Percentiles rank a stretch among this genome's conserved stretches.
Evolutionary conservation across 331 rosid genomes (phyloP).

Genomic region (Spiraea crenata): DNA sequence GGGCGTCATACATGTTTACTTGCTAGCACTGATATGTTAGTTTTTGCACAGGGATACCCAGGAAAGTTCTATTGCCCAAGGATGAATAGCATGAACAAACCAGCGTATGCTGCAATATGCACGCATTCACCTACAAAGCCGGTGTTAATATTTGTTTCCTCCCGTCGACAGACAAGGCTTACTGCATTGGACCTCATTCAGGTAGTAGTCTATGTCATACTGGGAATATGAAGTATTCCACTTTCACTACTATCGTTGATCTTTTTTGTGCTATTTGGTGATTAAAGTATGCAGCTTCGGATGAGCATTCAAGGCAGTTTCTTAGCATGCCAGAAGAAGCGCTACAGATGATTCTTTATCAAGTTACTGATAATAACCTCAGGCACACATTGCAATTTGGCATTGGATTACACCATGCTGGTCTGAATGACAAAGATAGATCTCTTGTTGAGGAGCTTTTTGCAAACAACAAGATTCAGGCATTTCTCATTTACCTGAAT

Average conservation of each 20-base stretch:
- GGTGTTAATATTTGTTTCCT: slow-evolving; percentile 95
- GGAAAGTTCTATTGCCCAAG: slow-evolving; percentile 98
- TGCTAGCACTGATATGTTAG: neutral
- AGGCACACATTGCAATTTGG: slow-evolving; percentile 98
- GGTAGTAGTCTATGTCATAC: slow-evolving; percentile 46
- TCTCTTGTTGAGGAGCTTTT: slow-evolving; percentile 92
- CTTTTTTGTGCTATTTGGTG: slow-evolving; percentile 22
- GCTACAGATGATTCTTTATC: slow-evolving; percentile 86
- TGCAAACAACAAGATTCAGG: slow-evolving; percentile 96
- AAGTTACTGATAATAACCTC: slow-evolving; percentile 86
- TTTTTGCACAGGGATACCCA: slow-evolving; percentile 80
- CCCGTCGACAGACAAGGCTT: slow-evolving; percentile 96
- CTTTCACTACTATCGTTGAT: slow-evolving; percentile 21
- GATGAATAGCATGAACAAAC: slow-evolving; percentile 98
- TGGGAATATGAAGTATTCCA: slow-evolving; percentile 23
- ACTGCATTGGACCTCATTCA: slow-evolving; percentile 96
- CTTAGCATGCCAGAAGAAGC: slow-evolving; percentile 81
- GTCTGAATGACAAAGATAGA: slow-evolving; percentile 91
- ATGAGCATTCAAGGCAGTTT: slow-evolving; percentile 88
- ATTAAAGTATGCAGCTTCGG: slow-evolving; percentile 87
- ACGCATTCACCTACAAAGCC: slow-evolving; percentile 97
- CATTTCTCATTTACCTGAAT: slow-evolving; percentile 37
- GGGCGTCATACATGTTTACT: neutral
- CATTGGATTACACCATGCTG: slow-evolving; percentile 94
- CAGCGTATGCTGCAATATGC: slow-evolving; percentile 95